These are phyloP conservation scores for Coemansia sp. DNA, from an alignment of 192 early-diverging fungal genomes.

Conservation along the genomic window DNA sequence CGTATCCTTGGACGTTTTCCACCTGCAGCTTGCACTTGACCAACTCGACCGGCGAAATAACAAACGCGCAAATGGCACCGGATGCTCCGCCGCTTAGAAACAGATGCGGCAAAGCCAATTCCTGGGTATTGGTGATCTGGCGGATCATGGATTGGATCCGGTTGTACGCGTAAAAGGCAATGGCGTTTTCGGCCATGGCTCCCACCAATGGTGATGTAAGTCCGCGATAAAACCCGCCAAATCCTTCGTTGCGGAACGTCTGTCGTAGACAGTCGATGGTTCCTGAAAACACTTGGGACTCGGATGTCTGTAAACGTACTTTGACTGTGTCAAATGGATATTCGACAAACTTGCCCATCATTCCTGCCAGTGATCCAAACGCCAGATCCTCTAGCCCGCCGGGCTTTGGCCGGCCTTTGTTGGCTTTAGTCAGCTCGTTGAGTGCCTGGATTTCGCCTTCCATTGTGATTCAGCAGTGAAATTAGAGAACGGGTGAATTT, in stretches of 20 bases:
- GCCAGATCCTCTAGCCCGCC: conserved; percentile 41
- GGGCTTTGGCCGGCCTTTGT: conserved; percentile 9
- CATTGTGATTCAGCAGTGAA: conserved; percentile 12
- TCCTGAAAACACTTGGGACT: conserved; percentile 66
- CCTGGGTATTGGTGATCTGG: conserved; percentile 6
- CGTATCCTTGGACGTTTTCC: conserved; percentile 60
- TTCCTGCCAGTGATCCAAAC: conserved; percentile 70
- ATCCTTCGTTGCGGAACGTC: conserved; percentile 76
- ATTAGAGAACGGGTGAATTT: not conserved
- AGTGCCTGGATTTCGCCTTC: conserved; percentile 45
- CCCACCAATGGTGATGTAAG: conserved; percentile 88
- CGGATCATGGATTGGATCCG: conserved; percentile 76
- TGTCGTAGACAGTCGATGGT: conserved; percentile 78
- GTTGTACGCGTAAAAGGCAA: conserved; percentile 86
- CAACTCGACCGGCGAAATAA: conserved; percentile 93
- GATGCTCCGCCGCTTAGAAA: conserved; percentile 81
- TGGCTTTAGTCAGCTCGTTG: conserved; percentile 15
- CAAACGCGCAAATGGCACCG: conserved; percentile 80
- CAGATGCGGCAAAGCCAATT: conserved; percentile 66
- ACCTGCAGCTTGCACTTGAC: conserved; percentile 97
- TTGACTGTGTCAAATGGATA: conserved; percentile 96
- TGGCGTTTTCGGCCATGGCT: conserved; percentile 92
- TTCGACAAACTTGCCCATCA: conserved; percentile 91
- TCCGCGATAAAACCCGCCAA: conserved; percentile 87
- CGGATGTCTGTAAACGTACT: conserved; percentile 83